Percentiles rank a stretch among this genome's conserved stretches.
These are phyloP conservation scores for Tagetes patula DNA, from an alignment of 129 eudicot species.

Conservation along the genomic window DNA sequence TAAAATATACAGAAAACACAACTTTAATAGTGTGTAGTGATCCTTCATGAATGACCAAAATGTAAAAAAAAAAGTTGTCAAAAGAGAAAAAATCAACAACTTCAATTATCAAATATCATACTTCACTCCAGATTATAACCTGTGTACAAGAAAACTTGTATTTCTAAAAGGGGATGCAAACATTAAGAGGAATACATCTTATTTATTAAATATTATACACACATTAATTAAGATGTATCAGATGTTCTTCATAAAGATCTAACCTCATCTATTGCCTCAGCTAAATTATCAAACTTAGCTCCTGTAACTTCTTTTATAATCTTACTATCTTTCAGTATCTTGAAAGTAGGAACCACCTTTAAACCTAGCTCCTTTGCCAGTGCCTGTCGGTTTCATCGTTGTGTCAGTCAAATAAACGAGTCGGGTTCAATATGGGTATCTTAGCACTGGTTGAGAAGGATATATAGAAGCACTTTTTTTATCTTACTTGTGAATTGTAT, in stretches of 20 bases:
- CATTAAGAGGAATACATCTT: neutral
- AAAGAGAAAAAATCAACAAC: neutral
- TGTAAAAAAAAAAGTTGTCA: neutral
- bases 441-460: neutral
- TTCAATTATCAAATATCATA: neutral
- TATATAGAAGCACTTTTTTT: neutral
- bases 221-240: slow-evolving; percentile 6
- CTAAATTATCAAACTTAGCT: slow-evolving; percentile 70
- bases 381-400: slow-evolving; percentile 37
- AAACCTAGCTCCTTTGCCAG: slow-evolving; percentile 87
- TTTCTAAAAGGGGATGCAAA: slow-evolving; percentile 10
- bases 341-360: slow-evolving; percentile 87
- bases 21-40: neutral
- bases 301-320: slow-evolving; percentile 86
- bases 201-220: slow-evolving; percentile 12
- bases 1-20: too few relatives aligned
- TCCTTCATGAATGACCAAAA: neutral
- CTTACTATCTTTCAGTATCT: slow-evolving; percentile 66
- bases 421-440: neutral
- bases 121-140: neutral
- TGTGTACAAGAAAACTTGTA: slow-evolving; percentile 5
- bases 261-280: slow-evolving; percentile 58
- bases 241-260: slow-evolving; percentile 40
- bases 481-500: neutral
- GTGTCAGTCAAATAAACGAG: neutral